These are phyloP conservation scores for Pugionium dolabratum DNA, from an alignment of 345 rosid genomes.

Conservation along the genomic window DNA sequence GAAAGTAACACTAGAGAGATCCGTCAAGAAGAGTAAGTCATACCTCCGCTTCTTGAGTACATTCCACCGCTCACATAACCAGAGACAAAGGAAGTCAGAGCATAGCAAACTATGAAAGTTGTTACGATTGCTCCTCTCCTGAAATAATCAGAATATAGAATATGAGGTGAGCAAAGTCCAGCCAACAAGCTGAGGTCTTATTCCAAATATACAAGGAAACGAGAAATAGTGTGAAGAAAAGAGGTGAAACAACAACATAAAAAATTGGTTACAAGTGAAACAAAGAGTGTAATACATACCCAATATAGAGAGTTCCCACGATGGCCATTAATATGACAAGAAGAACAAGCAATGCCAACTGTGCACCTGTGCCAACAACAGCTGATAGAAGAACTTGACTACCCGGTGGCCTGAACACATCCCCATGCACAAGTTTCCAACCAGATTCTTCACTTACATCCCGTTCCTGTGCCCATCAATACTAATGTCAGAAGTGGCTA, in stretches of 20 bases:
- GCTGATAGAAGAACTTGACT: conserved; percentile 76
- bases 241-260: background rate
- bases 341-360: conserved; percentile 85
- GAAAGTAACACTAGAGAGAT: conserved; percentile 8
- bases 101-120: conserved; percentile 93
- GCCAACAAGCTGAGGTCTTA: background rate
- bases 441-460: conserved; percentile 98
- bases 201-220: conserved; percentile 10
- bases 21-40: conserved; percentile 29
- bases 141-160: conserved; percentile 29
- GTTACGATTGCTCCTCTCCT: conserved; percentile 99
- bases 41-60: conserved; percentile 98
- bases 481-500: conserved; percentile 27
- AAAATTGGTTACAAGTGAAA: conserved; percentile 20
- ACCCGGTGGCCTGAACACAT: conserved; percentile 83
- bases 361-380: conserved; percentile 96
- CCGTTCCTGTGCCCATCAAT: conserved; percentile 61
- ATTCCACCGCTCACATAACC: conserved; percentile 99
- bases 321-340: conserved; percentile 92
- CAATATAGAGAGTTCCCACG: conserved; percentile 82
- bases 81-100: conserved; percentile 92
- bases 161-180: conserved; percentile 15
- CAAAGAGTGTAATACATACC: conserved; percentile 54
- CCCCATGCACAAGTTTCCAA: conserved; percentile 98
- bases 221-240: conserved; percentile 9